These are phyloP conservation scores for Periconia macrospinosa DNA, from an alignment of 2,329 filamentous ascomycete species.

Conservation along the genomic window DNA sequence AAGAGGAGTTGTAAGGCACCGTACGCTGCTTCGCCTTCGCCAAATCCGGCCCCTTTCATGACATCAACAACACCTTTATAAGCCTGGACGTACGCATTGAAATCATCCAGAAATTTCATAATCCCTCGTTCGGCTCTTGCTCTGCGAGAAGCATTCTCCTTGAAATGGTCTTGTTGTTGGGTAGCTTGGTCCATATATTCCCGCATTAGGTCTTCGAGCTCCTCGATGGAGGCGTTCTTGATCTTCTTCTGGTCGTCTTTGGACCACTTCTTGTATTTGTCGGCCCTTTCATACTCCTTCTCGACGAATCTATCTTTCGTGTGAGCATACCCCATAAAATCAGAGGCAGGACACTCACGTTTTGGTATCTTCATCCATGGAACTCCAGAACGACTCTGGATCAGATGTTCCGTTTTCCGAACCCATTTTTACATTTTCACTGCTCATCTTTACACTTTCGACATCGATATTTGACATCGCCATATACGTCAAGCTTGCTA, in stretches of 20 bases:
- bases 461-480: too few species aligned
- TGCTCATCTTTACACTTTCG: background rate
- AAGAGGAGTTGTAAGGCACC: constrained; percentile 9
- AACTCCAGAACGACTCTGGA: background rate
- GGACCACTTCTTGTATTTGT: background rate
- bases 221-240: background rate
- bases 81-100: constrained; percentile 10
- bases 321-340: background rate
- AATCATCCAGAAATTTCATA: constrained; percentile 5
- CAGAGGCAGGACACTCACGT: background rate
- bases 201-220: background rate
- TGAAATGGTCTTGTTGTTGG: background rate
- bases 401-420: background rate
- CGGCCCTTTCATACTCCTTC: background rate
- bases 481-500: too few species aligned
- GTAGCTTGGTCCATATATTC: background rate
- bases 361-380: background rate
- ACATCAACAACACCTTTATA: constrained; percentile 10
- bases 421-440: too few species aligned
- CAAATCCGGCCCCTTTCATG: constrained; percentile 9
- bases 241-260: background rate
- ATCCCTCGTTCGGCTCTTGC: background rate
- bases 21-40: constrained; percentile 11
- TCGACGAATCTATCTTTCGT: background rate
- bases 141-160: background rate